Conservation (phyloP, 805 yeast genomes). For the Cyberlindnera amylophila region DNA sequence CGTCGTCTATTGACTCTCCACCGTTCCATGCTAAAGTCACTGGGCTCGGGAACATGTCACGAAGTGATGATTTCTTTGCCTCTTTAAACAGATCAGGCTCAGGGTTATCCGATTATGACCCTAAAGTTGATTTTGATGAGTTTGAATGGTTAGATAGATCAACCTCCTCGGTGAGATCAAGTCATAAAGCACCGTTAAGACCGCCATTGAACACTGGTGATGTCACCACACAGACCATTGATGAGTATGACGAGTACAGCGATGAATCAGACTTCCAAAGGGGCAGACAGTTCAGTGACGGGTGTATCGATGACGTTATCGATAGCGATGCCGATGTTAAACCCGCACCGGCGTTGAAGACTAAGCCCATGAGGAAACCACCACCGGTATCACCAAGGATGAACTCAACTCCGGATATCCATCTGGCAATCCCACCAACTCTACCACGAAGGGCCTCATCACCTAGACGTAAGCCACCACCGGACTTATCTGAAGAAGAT, state of each 20-base stretch:
- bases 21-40: slow-evolving; percentile 15
- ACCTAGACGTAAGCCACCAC: slow-evolving; percentile 26
- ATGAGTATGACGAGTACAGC: slow-evolving; percentile 6
- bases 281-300: background rate
- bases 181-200: background rate
- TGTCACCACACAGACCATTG: slow-evolving; percentile 3
- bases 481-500: slow-evolving; percentile 4
- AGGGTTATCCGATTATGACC: slow-evolving; percentile 6
- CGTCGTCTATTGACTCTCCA: slow-evolving; percentile 23
- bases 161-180: slow-evolving; percentile 4
- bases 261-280: slow-evolving; percentile 3
- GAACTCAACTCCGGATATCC: background rate
- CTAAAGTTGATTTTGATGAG: slow-evolving; percentile 4
- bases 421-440: background rate
- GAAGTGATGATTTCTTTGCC: slow-evolving; percentile 9
- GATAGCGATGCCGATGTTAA: background rate
- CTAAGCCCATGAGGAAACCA: slow-evolving; percentile 19
- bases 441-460: slow-evolving; percentile 16
- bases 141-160: slow-evolving; percentile 10
- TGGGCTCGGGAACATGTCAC: background rate
- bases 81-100: slow-evolving; percentile 6
- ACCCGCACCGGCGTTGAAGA: background rate
- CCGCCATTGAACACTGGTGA: slow-evolving; percentile 1
- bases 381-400: slow-evolving; percentile 23
- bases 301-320: slow-evolving; percentile 1